These are phyloP conservation scores for Micractinium conductrix DNA, from an alignment of 139 green algal species.

Conservation along the genomic window DNA sequence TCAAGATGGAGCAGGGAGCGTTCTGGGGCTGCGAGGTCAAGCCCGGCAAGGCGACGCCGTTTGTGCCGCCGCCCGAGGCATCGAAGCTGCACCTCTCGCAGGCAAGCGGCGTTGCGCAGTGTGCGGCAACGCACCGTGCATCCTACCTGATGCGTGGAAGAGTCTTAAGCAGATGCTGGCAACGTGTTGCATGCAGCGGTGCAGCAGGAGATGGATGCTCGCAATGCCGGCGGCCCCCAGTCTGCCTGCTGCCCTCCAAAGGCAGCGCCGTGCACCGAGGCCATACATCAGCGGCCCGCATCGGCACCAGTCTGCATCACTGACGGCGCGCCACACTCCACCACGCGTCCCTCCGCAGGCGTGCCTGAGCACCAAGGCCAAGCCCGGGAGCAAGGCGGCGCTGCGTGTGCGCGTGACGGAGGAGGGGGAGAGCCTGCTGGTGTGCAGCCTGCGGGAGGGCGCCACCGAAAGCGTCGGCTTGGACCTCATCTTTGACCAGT, in stretches of 20 bases:
- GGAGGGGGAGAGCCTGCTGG: conserved; percentile 54
- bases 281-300: too few relatives aligned
- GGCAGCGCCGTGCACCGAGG: background rate
- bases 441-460: conserved; percentile 70
- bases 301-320: too few relatives aligned
- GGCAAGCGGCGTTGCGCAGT: too few relatives aligned
- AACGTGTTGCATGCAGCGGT: too few relatives aligned
- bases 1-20: conserved; percentile 43
- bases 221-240: too few relatives aligned
- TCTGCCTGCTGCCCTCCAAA: too few relatives aligned
- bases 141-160: too few relatives aligned
- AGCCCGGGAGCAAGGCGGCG: conserved; percentile 8
- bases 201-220: too few relatives aligned
- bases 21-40: conserved; percentile 82
- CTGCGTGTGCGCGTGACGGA: conserved; percentile 54
- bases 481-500: conserved; percentile 74
- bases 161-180: too few relatives aligned
- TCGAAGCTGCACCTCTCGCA: conserved; percentile 78
- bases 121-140: too few relatives aligned
- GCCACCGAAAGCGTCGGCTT: conserved; percentile 62
- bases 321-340: background rate
- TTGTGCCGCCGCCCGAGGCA: conserved; percentile 76
- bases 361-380: conserved; percentile 42
- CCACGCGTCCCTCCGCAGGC: conserved; percentile 11
- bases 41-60: conserved; percentile 63